Evolutionary conservation across 148 eudicot genomes (phyloP), one percentile per base, ranked within the genome.

Genomic region (Rhododendron ovatum): DNA sequence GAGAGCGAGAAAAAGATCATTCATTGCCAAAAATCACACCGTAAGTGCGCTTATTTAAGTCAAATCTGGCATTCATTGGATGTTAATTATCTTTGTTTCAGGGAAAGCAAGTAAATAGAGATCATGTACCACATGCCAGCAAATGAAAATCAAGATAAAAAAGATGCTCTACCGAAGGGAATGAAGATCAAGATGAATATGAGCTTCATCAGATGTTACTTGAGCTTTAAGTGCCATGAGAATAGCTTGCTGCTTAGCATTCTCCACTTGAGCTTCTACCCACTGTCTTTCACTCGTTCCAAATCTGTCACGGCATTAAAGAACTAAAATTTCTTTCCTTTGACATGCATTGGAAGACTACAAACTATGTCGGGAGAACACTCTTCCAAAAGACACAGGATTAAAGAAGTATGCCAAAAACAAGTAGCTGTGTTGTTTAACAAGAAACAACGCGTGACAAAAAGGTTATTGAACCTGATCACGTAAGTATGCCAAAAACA

Each of bases 241-340:
- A 88, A 93, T 87, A 35, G 99, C 98, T 89, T 94, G 98, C 90
- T 98, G 99, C 91, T 98, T 98, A 76, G 98, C 96, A 91, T 95
- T 98, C 88, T 98, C 98, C 86, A 98, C 99, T 91, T 98, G 99
- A 89, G 99, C 99, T 91, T 95, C 98, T 41, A 98, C 98, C 99
- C 99, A 98, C 84, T 98, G 99, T 89, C 91, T 94, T 93, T 98
- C 98, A 88, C 99, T 98, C 57, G 98, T 94, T 76, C 98, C 99
- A 90, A 95, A 98, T 89, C 99, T 97, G 93, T 57, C 83, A 88
- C 78, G 33, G 28, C 76, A 63, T 35, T 35, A 55, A 51, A 85
- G 3, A 18, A 9, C 7, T 8, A 24, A 14, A 69, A 79, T 37
- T 41, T 12, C 35, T n/a, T 26, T 48, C n/a, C 47, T 26, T 48